Evolutionary conservation across 2,329 filamentous ascomycete species (phyloP), one percentile per base, ranked within the genome.

Genomic region (Fusarium chuoi): DNA sequence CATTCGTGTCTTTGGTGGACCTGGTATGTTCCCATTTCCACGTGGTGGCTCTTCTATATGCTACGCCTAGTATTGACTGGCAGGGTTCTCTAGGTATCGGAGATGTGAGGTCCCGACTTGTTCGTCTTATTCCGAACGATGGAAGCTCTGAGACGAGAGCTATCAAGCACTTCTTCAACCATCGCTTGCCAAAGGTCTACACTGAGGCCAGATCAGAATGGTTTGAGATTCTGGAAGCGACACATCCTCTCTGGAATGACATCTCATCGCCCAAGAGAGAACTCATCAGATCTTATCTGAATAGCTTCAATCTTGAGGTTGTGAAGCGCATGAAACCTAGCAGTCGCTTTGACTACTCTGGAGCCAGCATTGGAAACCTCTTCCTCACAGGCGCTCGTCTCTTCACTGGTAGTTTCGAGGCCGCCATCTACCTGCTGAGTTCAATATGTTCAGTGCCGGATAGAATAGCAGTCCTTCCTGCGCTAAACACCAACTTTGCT

Each of bases 401-500:
- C 17, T 98, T 98, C 83, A 95, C 94, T 2, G 96, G 96, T 38
- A 96, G 93, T 66, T 96, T 98, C 74, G 96, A 98, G 81, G 93
- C 93, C 12, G 94, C 94, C 46, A 96, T 98, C 71, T 98, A 98
- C 80, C 89, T 98, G 5, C 88, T 98, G 9, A 93, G 93, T 57
- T 93, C 92, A 76, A 94, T 98, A 73, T 97, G 95, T 79, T 90
- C 90, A n/a, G 93, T 98, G 2, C 93, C 94, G 0, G 88, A 90
- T 17, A 87, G 91, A 58, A 90, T 96, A 11, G 88, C 91, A 1
- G 94, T 98, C 1, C 90, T 98, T 22, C 96, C 96, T 0, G 94
- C 94, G 8, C 94, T 98, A 76, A 97, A 98, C 85, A 95, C 93
- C 71, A 98, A 98, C 81, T 98, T 98, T 84, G 94, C 94, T 0